Evolutionary conservation across 2,329 filamentous ascomycete species (phyloP).

Genomic region (Aspergillus thermomutatus): DNA sequence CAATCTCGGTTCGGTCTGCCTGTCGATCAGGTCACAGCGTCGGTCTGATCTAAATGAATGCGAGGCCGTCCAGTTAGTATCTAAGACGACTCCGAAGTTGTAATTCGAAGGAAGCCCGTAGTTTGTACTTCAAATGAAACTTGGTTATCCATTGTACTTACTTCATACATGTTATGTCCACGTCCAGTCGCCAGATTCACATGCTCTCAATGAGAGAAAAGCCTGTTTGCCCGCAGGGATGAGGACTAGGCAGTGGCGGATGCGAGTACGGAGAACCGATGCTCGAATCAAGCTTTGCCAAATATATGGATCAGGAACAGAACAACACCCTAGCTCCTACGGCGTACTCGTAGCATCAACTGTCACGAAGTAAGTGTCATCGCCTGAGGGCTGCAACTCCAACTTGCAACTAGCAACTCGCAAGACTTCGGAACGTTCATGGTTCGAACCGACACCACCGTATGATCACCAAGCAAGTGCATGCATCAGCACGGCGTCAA

Average conservation of each 20-base stretch:
- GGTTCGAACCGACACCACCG: background rate
- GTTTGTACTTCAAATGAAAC: background rate
- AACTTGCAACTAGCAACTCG: too few species aligned
- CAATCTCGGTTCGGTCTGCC: background rate
- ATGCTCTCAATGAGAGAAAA: background rate
- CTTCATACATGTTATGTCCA: background rate
- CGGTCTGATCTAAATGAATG: background rate
- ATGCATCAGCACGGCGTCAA: background rate
- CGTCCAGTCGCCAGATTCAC: background rate
- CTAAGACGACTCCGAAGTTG: background rate
- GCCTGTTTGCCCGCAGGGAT: background rate
- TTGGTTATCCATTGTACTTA: background rate
- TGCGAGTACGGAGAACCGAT: background rate
- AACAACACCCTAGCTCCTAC: background rate
- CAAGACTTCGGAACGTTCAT: background rate
- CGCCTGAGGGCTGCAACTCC: background rate
- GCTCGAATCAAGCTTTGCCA: background rate
- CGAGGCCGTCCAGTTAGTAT: background rate
- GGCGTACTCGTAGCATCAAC: background rate
- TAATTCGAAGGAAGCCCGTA: background rate
- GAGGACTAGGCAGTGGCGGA: background rate
- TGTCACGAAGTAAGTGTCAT: background rate
- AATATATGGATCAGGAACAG: background rate
- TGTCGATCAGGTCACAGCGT: background rate
- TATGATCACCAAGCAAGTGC: background rate